These are phyloP conservation scores for Trichoderma asperellum DNA, from an alignment of 2,329 filamentous ascomycete species.

Conservation along the genomic window DNA sequence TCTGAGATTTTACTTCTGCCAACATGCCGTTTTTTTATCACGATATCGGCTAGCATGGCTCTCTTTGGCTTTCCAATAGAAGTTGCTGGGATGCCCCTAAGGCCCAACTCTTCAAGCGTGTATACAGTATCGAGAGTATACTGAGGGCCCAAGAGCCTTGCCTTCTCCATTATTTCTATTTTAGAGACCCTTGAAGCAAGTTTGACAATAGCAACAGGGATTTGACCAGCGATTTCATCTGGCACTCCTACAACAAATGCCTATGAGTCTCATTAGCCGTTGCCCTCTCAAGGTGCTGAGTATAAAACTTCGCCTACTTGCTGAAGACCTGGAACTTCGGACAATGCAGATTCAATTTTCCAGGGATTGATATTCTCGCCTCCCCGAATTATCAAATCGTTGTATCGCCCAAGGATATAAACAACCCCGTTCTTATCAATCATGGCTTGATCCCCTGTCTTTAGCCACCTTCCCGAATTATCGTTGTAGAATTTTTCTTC, in stretches of 20 bases:
- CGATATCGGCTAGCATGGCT: constrained; percentile 39
- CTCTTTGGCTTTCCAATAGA: constrained; percentile 52
- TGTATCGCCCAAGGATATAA: constrained; percentile 48
- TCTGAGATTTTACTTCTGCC: not conserved
- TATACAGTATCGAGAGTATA: constrained; percentile 48
- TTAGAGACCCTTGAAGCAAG: constrained; percentile 40
- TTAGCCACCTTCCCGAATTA: constrained; percentile 42
- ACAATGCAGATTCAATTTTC: constrained; percentile 43
- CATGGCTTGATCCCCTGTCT: constrained; percentile 48
- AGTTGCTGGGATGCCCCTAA: constrained; percentile 47
- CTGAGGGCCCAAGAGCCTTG: constrained; percentile 42
- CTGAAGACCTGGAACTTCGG: constrained; percentile 40
- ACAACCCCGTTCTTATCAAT: constrained; percentile 46
- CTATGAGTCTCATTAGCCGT: constrained; percentile 32
- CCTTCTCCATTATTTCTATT: constrained; percentile 37
- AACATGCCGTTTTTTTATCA: constrained; percentile 32
- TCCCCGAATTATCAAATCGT: constrained; percentile 51
- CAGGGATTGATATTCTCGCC: constrained; percentile 51
- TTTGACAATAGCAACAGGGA: constrained; percentile 51
- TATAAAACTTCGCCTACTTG: constrained; percentile 32
- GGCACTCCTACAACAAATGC: constrained; percentile 49
- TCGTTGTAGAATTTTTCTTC: constrained; percentile 44
- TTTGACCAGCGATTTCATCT: constrained; percentile 52
- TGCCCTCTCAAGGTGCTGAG: not conserved
- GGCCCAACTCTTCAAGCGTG: constrained; percentile 46